Base-by-base conservation (phyloP, 345 rosid species). In the Hirschfeldia incana region DNA sequence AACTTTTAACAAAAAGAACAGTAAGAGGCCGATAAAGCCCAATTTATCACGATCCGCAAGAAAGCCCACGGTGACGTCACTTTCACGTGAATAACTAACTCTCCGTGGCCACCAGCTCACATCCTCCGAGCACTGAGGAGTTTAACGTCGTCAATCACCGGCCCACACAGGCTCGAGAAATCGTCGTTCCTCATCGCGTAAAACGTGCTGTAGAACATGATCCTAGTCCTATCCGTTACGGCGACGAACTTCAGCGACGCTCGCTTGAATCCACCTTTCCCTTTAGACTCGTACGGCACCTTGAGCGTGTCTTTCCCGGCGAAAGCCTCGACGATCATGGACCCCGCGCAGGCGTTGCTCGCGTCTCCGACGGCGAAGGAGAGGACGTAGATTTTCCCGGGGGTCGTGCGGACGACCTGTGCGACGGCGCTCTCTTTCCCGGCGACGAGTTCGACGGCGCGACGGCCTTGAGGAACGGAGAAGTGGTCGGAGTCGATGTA, bases 141-240 rank as follows among this genome's bases (percentile, higher is more conserved):
- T 75, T 76, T 87, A 62, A 90, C 91, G 34, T 92, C 93, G 39
- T 94, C 96, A 12, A 94, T 61, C 4, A 92, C 92, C 0, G 98
- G 97, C 0, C 98, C 94, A 17, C 98, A 94, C 3, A 94, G 85
- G 4, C 94, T 87, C 61, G 92, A 87, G 65, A 85, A 88, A 80
- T 89, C 88, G 16, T 90, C 97, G 51, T 76, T 89, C 70, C 88
- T 89, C 91, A 88, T 92, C 0, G 88, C 82, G 77, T 94, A 92
- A 55, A 80, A 92, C 2, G 97, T 88, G 84, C 97, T 89, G 11
- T 82, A 84, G 85, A 94, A 89, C 88, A 81, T 81, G 61, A 94
- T 32, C 37, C 96, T 80, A 1, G 97, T 92, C 59, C 85, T 79
- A 2, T 3, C 33, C 0, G 93, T 74, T 0, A 65, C 82, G 0